These are phyloP conservation scores for Scenedesmus sp. DNA, from an alignment of 163 green algal species.

Conservation along the genomic window DNA sequence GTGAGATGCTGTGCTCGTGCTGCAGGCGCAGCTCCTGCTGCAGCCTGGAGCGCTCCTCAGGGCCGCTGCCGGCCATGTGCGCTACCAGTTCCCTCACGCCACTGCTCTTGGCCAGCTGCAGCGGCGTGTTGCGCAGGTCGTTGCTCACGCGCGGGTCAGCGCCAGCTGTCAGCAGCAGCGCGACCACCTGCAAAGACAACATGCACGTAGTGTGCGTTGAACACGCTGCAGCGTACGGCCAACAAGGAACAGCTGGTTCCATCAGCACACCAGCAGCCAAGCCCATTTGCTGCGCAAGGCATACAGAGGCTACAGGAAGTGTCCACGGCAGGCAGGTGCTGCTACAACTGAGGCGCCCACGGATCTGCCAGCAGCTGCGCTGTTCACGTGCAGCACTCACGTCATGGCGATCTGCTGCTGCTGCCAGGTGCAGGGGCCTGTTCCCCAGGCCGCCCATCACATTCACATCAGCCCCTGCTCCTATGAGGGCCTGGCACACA, in stretches of 20 bases:
- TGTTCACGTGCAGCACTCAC: background rate
- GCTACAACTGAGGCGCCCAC: background rate
- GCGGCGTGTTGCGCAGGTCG: constrained; percentile 37
- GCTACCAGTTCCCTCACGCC: background rate
- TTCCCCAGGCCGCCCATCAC: constrained; percentile 40
- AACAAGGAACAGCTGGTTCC: background rate
- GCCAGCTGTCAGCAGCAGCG: constrained; percentile 23
- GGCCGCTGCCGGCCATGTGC: constrained; percentile 4
- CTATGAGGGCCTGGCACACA: background rate
- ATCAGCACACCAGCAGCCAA: background rate
- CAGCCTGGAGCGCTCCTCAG: constrained; percentile 1
- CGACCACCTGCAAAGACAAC: background rate
- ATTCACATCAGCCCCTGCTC: constrained; percentile 48
- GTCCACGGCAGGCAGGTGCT: background rate
- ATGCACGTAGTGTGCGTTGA: background rate
- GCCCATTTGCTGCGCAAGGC: background rate
- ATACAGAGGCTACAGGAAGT: background rate
- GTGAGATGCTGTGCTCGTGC: constrained; percentile 1
- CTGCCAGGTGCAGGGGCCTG: constrained; percentile 51
- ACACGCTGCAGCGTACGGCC: background rate
- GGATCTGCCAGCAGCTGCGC: background rate
- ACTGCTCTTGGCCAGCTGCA: constrained; percentile 36
- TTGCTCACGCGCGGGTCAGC: constrained; percentile 24
- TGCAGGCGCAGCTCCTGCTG: background rate
- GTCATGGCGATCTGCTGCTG: constrained; percentile 24